Evolutionary conservation across 164 flowering plant species (phyloP).

Genomic region (Magnolia changhungtana): DNA sequence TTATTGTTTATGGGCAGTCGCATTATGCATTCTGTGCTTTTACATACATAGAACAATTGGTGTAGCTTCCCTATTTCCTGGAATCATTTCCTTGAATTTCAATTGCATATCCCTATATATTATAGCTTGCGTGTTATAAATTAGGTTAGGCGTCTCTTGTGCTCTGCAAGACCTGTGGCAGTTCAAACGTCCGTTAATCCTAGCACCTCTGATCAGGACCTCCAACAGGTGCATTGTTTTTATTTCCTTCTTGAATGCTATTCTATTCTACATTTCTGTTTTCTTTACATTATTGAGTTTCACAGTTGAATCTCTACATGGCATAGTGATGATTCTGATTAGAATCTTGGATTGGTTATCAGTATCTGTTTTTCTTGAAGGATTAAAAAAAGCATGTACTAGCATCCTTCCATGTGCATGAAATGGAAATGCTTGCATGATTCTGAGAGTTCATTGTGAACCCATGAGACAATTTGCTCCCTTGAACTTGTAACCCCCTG

Average conservation of each 20-base stretch:
- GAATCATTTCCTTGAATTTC: constrained; percentile 2
- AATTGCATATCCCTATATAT: background rate
- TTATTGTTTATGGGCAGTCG: background rate
- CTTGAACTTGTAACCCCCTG: too few species aligned
- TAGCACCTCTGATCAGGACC: constrained; percentile 88
- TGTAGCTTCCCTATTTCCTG: background rate
- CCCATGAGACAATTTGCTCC: too few species aligned
- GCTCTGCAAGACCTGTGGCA: constrained; percentile 83
- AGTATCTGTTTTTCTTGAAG: too few species aligned
- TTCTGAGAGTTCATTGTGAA: too few species aligned
- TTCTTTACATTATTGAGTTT: background rate
- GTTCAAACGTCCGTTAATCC: constrained; percentile 77
- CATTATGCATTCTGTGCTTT: background rate
- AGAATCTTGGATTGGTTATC: background rate
- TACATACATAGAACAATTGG: background rate
- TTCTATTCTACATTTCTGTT: background rate
- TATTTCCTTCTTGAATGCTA: background rate
- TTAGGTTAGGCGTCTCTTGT: constrained; percentile 85
- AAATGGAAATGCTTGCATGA: too few species aligned
- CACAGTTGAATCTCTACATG: too few species aligned
- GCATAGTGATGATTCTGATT: background rate
- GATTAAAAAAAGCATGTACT: too few species aligned
- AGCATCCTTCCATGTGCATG: too few species aligned
- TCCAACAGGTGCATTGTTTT: constrained; percentile 68
- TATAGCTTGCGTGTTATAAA: constrained; percentile 4